Evolutionary conservation across 2,329 filamentous ascomycete species (phyloP), one percentile per base, ranked within the genome.

Genomic region (Sporothrix mexicana): DNA sequence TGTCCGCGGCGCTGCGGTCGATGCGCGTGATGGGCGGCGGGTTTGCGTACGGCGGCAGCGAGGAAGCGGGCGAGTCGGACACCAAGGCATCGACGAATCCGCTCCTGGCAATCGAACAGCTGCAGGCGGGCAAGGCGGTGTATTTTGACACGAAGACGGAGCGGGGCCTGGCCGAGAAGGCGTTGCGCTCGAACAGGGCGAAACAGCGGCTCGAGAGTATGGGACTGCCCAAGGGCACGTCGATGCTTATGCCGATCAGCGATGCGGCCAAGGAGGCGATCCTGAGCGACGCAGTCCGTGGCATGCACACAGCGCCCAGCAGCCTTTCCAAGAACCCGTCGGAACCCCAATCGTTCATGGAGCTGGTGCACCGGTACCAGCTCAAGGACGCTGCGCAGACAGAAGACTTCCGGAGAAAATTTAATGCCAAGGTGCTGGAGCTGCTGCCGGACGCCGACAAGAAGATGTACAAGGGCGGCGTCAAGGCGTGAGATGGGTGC

Each of bases 21-120:
- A 81, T 84, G 78, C 80, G 83, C 17, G 75, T 84, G 57, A 77
- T 85, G 62, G 82, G 80, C 12, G 80, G 82, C 72, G 74, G 83
- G 80, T 5, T 72, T 76, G 61, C 79, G 0, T 83, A 80, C 78
- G 77, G 80, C 71, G 49, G 76, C 45, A 71, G 78, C 69, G 57
- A 72, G 36, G 72, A 73, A 25, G 30, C 12, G 10, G 69, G 41
- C 23, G 69, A 47, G 47, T 36, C 69, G 30, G n/a, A 13, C 12
- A 9, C 45, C 55, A 49, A 55, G 25, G 55, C 68, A 30, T 73
- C 69, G 10, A 59, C 73, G 13, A 47, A 75, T 41, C 69, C 78
- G 15, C 70, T 10, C 77, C 79, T 49, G 73, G 30, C 30, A 36
- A 36, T 72, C 49, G 78, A 78, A 67, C 55, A 75, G n/a, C 74